Percentiles rank a stretch among this genome's conserved stretches.
Evolutionary conservation across 345 rosid species (phyloP).

Genomic region (Brassica carinata): DNA sequence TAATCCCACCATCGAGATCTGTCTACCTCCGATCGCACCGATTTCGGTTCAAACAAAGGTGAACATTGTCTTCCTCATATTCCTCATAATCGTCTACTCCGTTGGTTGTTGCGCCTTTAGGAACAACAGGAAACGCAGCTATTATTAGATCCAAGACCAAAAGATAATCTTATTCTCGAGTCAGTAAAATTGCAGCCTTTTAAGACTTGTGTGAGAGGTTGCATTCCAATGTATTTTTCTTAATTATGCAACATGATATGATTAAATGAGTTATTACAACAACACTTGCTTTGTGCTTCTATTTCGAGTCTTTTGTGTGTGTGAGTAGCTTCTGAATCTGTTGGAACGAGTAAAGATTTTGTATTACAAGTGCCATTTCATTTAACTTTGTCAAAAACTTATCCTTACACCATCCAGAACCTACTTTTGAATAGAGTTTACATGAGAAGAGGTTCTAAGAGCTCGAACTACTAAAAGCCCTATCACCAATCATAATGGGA

Average conservation of each 20-base stretch:
- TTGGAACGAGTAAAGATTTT: conserved; percentile 17
- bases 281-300: conserved; percentile 26
- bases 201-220: conserved; percentile 22
- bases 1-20: too few species aligned
- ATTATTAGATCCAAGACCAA: conserved; percentile 7
- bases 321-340: conserved; percentile 3
- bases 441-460: conserved; percentile 38
- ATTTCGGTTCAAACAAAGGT: too few species aligned
- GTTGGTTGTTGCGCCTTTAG: conserved; percentile 98
- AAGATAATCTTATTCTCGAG: conserved; percentile 11
- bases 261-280: conserved; percentile 24
- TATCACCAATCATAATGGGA: conserved; percentile 37
- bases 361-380: conserved; percentile 8
- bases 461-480: conserved; percentile 28
- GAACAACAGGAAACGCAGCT: conserved; percentile 72
- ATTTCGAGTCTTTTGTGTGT: conserved; percentile 19
- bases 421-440: background rate
- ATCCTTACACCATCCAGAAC: background rate
- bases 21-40: too few species aligned
- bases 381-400: background rate
- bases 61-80: conserved; percentile 76
- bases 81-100: conserved; percentile 80
- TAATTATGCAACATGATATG: conserved; percentile 2
- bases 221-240: conserved; percentile 15
- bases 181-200: conserved; percentile 5